Conservation (phyloP, 2,329 filamentous ascomycete species). For the Penicillium sp. region DNA sequence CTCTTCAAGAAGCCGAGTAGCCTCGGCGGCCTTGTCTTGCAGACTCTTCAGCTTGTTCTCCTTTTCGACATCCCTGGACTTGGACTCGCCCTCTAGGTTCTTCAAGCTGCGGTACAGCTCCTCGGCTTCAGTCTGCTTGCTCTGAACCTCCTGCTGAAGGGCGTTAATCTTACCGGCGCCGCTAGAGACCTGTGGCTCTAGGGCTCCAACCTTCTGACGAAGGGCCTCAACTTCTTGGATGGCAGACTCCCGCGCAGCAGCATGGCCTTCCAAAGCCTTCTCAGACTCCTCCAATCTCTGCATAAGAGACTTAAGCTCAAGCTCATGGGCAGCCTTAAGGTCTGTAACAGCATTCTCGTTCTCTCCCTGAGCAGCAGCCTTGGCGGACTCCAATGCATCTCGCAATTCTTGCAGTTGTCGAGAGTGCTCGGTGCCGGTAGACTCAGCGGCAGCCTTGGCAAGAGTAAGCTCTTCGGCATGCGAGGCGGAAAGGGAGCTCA, state of each 20-base stretch:
- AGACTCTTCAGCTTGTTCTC: conserved; percentile 34
- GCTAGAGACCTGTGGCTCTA: conserved; percentile 34
- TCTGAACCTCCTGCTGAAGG: conserved; percentile 35
- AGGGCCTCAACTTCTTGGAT: conserved; percentile 38
- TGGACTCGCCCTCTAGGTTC: conserved; percentile 37
- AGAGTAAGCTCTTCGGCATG: conserved; percentile 37
- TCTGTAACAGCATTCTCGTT: conserved; percentile 32
- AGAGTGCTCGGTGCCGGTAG: conserved; percentile 28
- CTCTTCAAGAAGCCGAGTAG: conserved; percentile 36
- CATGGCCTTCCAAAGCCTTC: conserved; percentile 34
- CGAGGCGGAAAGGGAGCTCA: conserved; percentile 26
- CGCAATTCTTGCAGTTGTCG: conserved; percentile 37
- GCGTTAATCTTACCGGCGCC: conserved; percentile 35
- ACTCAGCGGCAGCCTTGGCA: conserved; percentile 33
- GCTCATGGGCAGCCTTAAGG: conserved; percentile 31
- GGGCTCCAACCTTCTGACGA: conserved; percentile 33
- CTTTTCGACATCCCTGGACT: conserved; percentile 39
- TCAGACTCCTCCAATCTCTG: conserved; percentile 36
- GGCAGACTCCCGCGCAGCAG: conserved; percentile 34
- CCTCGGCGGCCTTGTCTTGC: conserved; percentile 34
- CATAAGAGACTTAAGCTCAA: conserved; percentile 34
- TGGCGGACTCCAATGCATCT: conserved; percentile 33
- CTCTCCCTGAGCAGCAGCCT: conserved; percentile 28
- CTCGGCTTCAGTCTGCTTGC: conserved; percentile 38
- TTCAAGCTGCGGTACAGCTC: conserved; percentile 39